Base-by-base conservation (phyloP, 2,329 filamentous ascomycete genomes). In the Dactylellina drechsleri region DNA sequence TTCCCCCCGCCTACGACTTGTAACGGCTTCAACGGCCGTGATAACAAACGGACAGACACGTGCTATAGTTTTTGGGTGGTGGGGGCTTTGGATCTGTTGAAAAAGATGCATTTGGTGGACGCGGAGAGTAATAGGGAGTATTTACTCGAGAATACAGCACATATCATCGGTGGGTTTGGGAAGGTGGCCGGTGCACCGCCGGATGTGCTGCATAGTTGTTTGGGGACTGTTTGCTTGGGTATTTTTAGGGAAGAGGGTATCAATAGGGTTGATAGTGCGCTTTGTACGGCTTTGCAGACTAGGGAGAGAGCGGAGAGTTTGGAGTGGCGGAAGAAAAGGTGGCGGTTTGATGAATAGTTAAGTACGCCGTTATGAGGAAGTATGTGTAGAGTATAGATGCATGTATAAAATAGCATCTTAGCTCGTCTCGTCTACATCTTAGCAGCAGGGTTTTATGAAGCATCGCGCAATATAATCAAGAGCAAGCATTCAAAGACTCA, bases 31-130 rank as follows among this genome's bases (percentile, higher is more conserved):
- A 97, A 96, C 79, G 95, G 95, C 26, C 89, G 95, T 58, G 89
- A 88, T 81, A 97, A 97, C 83, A 99, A 99, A 82, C 86, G 90
- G 56, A 91, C 92, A 8, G 95, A 99, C 82, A 98, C 95, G 0
- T 99, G 95, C 83, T 99, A 99, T 82, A 90, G 89, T 20, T 99
- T 94, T 85, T 99, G 95, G 95, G 92, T 92, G 0, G 86, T 86
- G 2, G 92, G 31, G 59, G 64, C 49, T 43, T 77, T 77, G 1
- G 76, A 90, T 84, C 87, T 91, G 78, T 83, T 91, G 10, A 85
- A 86, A 31, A 82, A 86, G 66, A 82, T 85, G 12, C 81, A 85
- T 0, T 82, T 93, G n/a, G 82, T 92, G 28, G 85, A 90, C 68
- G 81, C 83, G 4, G 80, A 81, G 10, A 85, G 89, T 0, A 88